These are phyloP conservation scores for Aspergillus felis DNA, from an alignment of 2,329 filamentous ascomycete genomes.

Conservation along the genomic window DNA sequence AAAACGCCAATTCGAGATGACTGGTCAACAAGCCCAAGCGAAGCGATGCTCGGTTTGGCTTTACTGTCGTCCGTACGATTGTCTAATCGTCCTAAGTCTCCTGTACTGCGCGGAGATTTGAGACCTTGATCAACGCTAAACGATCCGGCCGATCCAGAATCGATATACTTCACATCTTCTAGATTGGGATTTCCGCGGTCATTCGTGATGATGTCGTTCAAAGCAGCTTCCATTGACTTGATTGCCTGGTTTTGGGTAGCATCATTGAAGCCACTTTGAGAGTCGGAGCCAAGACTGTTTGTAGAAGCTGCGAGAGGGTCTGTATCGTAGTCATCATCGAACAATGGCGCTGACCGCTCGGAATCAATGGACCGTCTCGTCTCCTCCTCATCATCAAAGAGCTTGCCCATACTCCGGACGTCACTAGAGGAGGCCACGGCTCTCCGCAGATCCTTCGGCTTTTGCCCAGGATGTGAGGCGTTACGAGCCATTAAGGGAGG, in stretches of 20 bases:
- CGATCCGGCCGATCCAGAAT: slow-evolving; percentile 39
- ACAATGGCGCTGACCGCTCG: slow-evolving; percentile 55
- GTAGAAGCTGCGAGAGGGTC: slow-evolving; percentile 74
- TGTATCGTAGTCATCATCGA: slow-evolving; percentile 72
- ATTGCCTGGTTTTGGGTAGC: slow-evolving; percentile 73
- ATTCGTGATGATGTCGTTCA: slow-evolving; percentile 88
- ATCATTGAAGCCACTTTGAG: slow-evolving; percentile 49
- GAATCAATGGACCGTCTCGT: slow-evolving; percentile 70
- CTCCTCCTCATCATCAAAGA: slow-evolving; percentile 44
- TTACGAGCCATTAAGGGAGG: slow-evolving; percentile 46
- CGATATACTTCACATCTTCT: slow-evolving; percentile 34
- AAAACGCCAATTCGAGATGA: slow-evolving; percentile 90
- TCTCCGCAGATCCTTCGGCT: slow-evolving; percentile 52
- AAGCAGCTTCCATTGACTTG: slow-evolving; percentile 84
- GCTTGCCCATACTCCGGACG: slow-evolving; percentile 47
- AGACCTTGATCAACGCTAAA: slow-evolving; percentile 49
- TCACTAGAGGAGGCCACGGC: slow-evolving; percentile 61
- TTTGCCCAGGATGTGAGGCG: slow-evolving; percentile 44
- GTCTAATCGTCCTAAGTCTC: slow-evolving; percentile 52
- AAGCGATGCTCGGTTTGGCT: slow-evolving; percentile 82
- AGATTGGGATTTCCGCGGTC: slow-evolving; percentile 49
- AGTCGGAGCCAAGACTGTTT: slow-evolving; percentile 73
- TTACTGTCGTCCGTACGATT: slow-evolving; percentile 40
- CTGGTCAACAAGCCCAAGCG: slow-evolving; percentile 82
- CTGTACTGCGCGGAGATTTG: slow-evolving; percentile 59